A percentile compares a stretch with the other conserved stretches of the same genome.
Evolutionary conservation across 2,329 filamentous ascomycete genomes (phyloP).

Genomic region (Colletotrichum chrysophilum): DNA sequence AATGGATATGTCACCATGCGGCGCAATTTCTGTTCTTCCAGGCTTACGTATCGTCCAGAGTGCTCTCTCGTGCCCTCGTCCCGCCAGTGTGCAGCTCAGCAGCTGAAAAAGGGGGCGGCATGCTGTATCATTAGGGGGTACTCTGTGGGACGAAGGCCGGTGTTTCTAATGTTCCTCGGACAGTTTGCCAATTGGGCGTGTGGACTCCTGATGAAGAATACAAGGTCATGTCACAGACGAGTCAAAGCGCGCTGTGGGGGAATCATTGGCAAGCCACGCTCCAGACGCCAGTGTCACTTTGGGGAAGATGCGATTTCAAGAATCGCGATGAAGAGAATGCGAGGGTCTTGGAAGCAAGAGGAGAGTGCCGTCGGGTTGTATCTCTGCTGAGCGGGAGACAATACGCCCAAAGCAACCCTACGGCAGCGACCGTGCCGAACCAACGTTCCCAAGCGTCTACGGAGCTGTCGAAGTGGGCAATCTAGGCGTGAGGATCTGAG

Average conservation of each 20-base stretch:
- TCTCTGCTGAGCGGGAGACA: neutral
- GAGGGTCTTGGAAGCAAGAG: neutral
- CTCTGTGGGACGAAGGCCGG: neutral
- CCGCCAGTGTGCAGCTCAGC: neutral
- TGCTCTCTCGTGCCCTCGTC: neutral
- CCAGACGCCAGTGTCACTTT: neutral
- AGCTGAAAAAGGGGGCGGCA: neutral
- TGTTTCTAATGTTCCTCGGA: neutral
- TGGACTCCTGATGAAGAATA: neutral
- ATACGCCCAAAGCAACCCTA: neutral
- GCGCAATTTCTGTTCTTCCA: neutral
- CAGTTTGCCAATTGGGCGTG: neutral
- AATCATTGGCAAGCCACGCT: neutral
- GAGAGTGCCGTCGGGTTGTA: neutral
- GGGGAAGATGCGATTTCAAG: neutral
- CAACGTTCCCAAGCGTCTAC: neutral
- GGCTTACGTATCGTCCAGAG: neutral
- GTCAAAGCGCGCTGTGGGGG: constrained; percentile 15
- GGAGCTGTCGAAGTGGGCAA: neutral
- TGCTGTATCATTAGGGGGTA: neutral
- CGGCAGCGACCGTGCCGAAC: neutral
- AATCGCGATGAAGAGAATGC: neutral
- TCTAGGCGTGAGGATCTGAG: neutral
- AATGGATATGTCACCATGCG: neutral
- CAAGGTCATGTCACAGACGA: neutral